Conservation (phyloP, 805 yeast species). For the Kazachstania africana region DNA sequence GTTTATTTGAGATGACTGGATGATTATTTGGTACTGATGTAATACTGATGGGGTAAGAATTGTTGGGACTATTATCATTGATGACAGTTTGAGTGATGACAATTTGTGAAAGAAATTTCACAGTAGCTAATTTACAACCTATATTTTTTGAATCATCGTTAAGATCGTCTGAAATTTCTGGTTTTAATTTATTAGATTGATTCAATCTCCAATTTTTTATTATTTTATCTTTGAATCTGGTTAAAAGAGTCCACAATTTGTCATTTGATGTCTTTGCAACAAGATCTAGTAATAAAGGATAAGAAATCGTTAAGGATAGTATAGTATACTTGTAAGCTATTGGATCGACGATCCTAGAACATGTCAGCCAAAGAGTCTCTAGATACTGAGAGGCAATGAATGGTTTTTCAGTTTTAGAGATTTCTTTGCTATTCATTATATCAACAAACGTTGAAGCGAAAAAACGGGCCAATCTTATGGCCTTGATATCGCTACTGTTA, state of each 20-base stretch:
- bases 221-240: conserved; percentile 45
- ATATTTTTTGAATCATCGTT: conserved; percentile 33
- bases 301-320: conserved; percentile 31
- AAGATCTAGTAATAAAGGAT: conserved; percentile 35
- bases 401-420: conserved; percentile 20
- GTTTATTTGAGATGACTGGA: conserved; percentile 42
- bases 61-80: background rate
- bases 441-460: conserved; percentile 16
- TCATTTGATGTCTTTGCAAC: conserved; percentile 32
- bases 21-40: conserved; percentile 46
- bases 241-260: conserved; percentile 43
- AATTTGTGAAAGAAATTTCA: conserved; percentile 57
- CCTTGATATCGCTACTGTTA: conserved; percentile 3
- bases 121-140: conserved; percentile 54
- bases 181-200: conserved; percentile 15
- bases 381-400: conserved; percentile 22
- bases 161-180: conserved; percentile 26
- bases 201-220: conserved; percentile 47
- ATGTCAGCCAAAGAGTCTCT: conserved; percentile 16
- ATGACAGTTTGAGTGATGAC: conserved; percentile 37
- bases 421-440: conserved; percentile 13
- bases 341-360: conserved; percentile 16
- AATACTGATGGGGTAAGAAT: conserved; percentile 26
- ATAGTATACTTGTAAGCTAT: conserved; percentile 29
- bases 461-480: conserved; percentile 12